Percentiles rank a stretch among this genome's conserved stretches.
phyloP scores from a whole-genome alignment of 139 green algal genomes.

The Dunaliella primolecta region DNA sequence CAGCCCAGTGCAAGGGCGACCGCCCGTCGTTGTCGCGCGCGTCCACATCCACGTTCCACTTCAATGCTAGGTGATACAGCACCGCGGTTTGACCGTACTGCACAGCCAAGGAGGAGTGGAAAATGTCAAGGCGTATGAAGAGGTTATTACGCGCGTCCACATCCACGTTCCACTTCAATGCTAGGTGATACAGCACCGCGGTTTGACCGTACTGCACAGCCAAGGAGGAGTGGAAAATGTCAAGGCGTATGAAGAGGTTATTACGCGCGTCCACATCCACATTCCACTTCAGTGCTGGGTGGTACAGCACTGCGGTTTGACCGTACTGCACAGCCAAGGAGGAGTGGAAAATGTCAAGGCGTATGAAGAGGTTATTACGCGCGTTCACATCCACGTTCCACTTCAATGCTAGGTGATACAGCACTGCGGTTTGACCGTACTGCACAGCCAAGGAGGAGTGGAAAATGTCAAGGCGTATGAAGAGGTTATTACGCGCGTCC shows the following conservation, averaged over 20 bases:
- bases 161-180: conserved; percentile 80
- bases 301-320: conserved; percentile 88
- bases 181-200: conserved; percentile 85
- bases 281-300: conserved; percentile 82
- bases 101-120: too few species aligned
- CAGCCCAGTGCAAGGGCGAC: conserved; percentile 83
- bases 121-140: too few species aligned
- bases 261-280: conserved; percentile 74
- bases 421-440: conserved; percentile 90
- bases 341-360: too few species aligned
- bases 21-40: conserved; percentile 67
- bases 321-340: conserved; percentile 90
- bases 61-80: conserved; percentile 84
- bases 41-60: conserved; percentile 84
- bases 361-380: conserved; percentile 59
- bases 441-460: too few species aligned
- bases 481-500: too few species aligned
- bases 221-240: too few species aligned
- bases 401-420: conserved; percentile 86
- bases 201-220: conserved; percentile 92
- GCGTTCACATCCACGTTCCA: conserved; percentile 82
- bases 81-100: conserved; percentile 93
- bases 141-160: conserved; percentile 66
- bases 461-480: too few species aligned
- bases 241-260: too few species aligned